Evolutionary conservation across 2,329 filamentous ascomycete species (phyloP), one percentile per base, ranked within the genome.

Genomic region (Aureobasidium melanogenum): DNA sequence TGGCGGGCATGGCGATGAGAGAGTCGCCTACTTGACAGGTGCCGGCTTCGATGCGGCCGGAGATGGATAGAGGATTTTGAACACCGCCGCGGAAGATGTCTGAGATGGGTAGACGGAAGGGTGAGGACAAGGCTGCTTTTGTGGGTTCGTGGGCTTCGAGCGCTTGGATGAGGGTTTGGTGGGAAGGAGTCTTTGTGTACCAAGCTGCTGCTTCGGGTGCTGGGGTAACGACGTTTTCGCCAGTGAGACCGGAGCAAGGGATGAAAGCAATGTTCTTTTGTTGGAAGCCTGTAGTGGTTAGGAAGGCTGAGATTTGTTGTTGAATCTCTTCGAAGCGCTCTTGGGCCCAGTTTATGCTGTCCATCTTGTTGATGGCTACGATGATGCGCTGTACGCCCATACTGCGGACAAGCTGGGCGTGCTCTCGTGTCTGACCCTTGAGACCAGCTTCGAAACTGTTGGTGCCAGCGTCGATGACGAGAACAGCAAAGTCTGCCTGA

Each of bases 361-460:
- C 94, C 68, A 99, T 87, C 74, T 99, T 99, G 77, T 99, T 99
- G 64, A 99, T 85, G 1, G 90, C 92, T 30, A 99, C 88, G 44
- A 99, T 87, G 17, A 99, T 81, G 28, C 88, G 84, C 64, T 93
- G 88, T 1, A 99, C 88, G 0, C 94, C 94, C 77, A 97, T 88
- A 67, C 92, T 97, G 63, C 93, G 84, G 5, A 96, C 84, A 0
- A 99, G 82, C 17, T 97, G 76, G 6, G 94, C 91, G 71, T 99
- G 94, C 70, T 99, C 94, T 71, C 89, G 88, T 0, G 94, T 99
- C 72, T 99, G 94, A 0, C 94, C 94, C 70, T 89, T 93, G 34
- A 97, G 78, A 0, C 94, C 95, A 3, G 91, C 91, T 72, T 99
- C 94, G 66, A 97, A 97, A 36, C 92, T 92, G 36, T 93, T 94